A percentile compares a stretch with the other conserved stretches of the same genome.
Evolutionary conservation across 2,329 filamentous ascomycete species (phyloP).

Genomic region (Aureobasidium zeae): DNA sequence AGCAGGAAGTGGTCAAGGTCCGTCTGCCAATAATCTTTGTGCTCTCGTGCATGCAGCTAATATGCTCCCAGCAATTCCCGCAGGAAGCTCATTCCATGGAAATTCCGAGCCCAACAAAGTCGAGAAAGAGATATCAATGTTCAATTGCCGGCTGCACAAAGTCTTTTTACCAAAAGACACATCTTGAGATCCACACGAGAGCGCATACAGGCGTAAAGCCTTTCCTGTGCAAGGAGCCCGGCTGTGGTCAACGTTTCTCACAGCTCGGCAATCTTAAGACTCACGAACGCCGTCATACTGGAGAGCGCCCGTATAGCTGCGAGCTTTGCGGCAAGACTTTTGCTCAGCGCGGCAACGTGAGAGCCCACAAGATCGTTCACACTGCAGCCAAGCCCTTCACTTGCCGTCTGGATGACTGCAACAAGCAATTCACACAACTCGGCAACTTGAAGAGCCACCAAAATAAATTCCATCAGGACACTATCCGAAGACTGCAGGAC

Average conservation of each 20-base stretch:
- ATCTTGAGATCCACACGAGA: conserved; percentile 79
- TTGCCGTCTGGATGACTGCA: conserved; percentile 74
- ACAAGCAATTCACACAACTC: conserved; percentile 79
- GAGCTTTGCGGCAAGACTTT: conserved; percentile 72
- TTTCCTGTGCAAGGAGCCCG: conserved; percentile 65
- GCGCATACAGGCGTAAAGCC: conserved; percentile 86
- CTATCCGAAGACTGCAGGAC: conserved; percentile 57
- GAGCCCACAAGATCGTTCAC: conserved; percentile 75
- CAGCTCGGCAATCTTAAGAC: conserved; percentile 90
- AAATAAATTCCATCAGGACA: conserved; percentile 82
- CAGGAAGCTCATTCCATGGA: background rate
- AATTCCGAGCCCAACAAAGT: conserved; percentile 19
- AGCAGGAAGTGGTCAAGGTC: conserved; percentile 1
- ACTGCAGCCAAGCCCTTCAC: conserved; percentile 66
- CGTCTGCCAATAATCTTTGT: background rate
- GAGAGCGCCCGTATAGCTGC: conserved; percentile 76
- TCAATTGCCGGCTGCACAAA: conserved; percentile 65
- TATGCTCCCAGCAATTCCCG: background rate
- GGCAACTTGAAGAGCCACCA: conserved; percentile 95
- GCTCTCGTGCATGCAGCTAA: background rate
- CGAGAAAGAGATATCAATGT: conserved; percentile 64
- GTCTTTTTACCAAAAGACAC: conserved; percentile 83
- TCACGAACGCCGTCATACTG: conserved; percentile 78
- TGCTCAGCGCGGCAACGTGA: conserved; percentile 76
- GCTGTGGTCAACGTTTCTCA: conserved; percentile 73